These are phyloP conservation scores for Saprolegnia diclina DNA, from an alignment of 352 stramenopile genomes.

Conservation along the genomic window DNA sequence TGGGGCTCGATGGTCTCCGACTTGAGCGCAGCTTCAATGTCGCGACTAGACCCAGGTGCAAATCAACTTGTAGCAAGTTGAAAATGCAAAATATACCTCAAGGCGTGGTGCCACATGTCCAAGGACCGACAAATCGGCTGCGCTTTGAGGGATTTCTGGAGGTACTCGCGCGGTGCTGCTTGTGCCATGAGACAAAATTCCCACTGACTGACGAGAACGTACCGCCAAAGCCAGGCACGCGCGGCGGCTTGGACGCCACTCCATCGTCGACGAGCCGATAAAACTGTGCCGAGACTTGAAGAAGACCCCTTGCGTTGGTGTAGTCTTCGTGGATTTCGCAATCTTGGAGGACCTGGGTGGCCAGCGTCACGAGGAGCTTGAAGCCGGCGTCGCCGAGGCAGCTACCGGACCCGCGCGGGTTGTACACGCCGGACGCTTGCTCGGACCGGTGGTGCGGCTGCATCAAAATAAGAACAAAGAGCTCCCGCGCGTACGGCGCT, in stretches of 20 bases:
- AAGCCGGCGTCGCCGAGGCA: slow-evolving; percentile 71
- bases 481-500: slow-evolving; percentile 56
- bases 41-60: slow-evolving; percentile 31
- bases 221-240: slow-evolving; percentile 44
- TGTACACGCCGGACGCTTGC: slow-evolving; percentile 43
- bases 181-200: background rate
- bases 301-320: slow-evolving; percentile 64
- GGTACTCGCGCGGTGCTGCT: slow-evolving; percentile 73
- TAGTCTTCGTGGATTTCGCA: slow-evolving; percentile 75
- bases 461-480: slow-evolving; percentile 85
- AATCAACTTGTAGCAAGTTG: too few relatives aligned
- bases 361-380: slow-evolving; percentile 47
- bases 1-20: slow-evolving; percentile 32
- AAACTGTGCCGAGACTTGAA: slow-evolving; percentile 74
- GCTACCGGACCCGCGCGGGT: slow-evolving; percentile 73
- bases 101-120: slow-evolving; percentile 82
- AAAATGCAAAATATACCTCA: too few relatives aligned
- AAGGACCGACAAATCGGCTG: slow-evolving; percentile 69
- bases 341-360: slow-evolving; percentile 62
- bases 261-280: slow-evolving; percentile 78
- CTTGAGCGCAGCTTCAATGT: slow-evolving; percentile 54
- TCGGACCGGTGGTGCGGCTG: slow-evolving; percentile 68
- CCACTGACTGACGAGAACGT: background rate
- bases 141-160: slow-evolving; percentile 50
- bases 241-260: slow-evolving; percentile 37